These are phyloP conservation scores for Hortiboletus flavorubellus DNA, from an alignment of 768 basidiomycete species.

Conservation along the genomic window DNA sequence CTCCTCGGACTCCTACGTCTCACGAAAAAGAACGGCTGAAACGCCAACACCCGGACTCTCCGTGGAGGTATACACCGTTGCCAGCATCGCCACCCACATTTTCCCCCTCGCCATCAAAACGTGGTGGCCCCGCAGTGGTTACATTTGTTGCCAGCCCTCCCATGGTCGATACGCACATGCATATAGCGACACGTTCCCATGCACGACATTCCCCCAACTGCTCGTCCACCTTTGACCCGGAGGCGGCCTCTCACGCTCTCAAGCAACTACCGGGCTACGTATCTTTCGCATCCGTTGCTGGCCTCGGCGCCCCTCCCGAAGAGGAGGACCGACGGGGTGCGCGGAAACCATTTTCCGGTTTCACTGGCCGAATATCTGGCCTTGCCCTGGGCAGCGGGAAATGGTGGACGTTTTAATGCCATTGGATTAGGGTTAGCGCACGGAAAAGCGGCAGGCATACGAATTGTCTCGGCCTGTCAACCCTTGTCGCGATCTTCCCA, in stretches of 20 bases:
- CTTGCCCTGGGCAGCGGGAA: constrained; percentile 31
- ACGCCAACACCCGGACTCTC: constrained; percentile 18
- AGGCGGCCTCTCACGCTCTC: constrained; percentile 56
- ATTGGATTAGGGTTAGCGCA: neutral
- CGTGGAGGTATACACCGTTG: constrained; percentile 28
- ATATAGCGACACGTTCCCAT: constrained; percentile 10
- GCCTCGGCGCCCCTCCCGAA: constrained; percentile 58
- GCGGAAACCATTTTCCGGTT: constrained; percentile 16
- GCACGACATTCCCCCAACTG: constrained; percentile 11
- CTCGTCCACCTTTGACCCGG: constrained; percentile 55
- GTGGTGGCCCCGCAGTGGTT: constrained; percentile 20
- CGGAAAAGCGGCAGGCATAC: constrained; percentile 4
- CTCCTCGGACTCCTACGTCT: constrained; percentile 20
- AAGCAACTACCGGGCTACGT: constrained; percentile 60
- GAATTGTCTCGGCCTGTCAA: constrained; percentile 9
- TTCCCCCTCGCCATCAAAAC: constrained; percentile 30
- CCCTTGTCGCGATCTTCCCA: constrained; percentile 3
- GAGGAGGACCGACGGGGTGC: constrained; percentile 35
- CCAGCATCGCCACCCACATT: constrained; percentile 30
- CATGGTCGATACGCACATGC: constrained; percentile 9
- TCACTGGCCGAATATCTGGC: constrained; percentile 21
- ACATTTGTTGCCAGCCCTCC: constrained; percentile 22
- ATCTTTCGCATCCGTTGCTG: constrained; percentile 64
- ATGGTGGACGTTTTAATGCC: constrained; percentile 31
- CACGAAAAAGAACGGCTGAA: constrained; percentile 12